Base-by-base conservation (phyloP, 352 stramenopile species). In the Aphanomyces astaci region DNA sequence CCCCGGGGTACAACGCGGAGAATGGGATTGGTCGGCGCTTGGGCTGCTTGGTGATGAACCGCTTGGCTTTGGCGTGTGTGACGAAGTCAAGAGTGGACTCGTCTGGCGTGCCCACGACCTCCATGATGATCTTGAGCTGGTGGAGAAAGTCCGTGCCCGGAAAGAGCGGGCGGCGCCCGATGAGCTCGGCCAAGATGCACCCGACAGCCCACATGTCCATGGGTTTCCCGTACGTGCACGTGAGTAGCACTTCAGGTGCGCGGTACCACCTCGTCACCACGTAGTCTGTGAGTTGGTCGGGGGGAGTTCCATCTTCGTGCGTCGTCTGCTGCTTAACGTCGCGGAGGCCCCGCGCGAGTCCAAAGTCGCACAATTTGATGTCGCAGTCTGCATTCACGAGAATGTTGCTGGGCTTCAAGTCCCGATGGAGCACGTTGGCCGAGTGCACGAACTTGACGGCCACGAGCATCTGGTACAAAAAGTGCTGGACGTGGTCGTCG, bases 111-210 rank as follows among this genome's bases (percentile, higher is more conserved):
- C 97, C 97, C 9, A 99, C 75, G 53, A 97, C 96, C 51, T 97
- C 90, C 76, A 93, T 98, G 70, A 99, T 99, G 64, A 98, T 76
- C 64, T 98, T 97, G 13, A 99, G 78, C 84, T 98, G 82, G 73
- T 98, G 80, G 52, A 96, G 93, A 75, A 96, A 96, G 72, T 96
- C 88, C 63, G 91, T 82, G 4, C 97, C 97, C 2, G 96, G 95
- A 72, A 99, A 99, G 27, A 99, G 89, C 65, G 97, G 96, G 64
- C 99, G 99, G 49, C 97, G 84, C 5, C 84, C 87, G 66, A 99
- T 92, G 71, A 99, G 94, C 73, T 99, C 97, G 4, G 94, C 97
- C 70, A 99, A 98, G 67, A 99, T 99, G 73, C 97, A 99, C 27
- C 97, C 97, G 64, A 98, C 96, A 63, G 86, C 96, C 94, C 94